Base-by-base conservation (phyloP, 164 flowering plant species). In the Aristolochia fimbriata region DNA sequence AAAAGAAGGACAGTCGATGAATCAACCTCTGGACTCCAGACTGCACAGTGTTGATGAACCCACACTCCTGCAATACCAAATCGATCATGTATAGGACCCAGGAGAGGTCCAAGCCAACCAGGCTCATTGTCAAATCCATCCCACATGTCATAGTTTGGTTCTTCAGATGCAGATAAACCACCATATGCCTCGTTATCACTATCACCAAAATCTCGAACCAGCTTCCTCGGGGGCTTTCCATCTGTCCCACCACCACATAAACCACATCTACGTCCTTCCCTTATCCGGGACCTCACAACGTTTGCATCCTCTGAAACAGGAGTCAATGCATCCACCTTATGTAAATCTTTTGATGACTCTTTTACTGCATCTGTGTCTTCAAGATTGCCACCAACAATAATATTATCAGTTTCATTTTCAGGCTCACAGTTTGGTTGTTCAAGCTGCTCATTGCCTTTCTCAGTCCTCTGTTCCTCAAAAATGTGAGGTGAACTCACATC, bases 21-120 rank as follows among this genome's bases (percentile, higher is more conserved):
- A 71, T 51, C 59, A 59, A 93, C 99, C 99, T 93, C 97, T 56
- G 99, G 99, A 80, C 99, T 93, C 99, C 99, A 93, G 9, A 93
- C 99, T 63, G 99, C 99, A 80, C 99, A 93, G 57, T 90, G 86
- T 65, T 86, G 99, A 79, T 93, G 99, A 54, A 93, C 96, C 99
- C 99, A 93, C 15, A 81, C 84, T 63, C 96, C 85, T 71, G 96
- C 87, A 75, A 93, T 93, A 31, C 99, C 99, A 65, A 75, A 81
- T 46, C 97, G 95, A 73, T 93, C 99, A 74, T 81, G 76, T 53
- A 85, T 77, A 46, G 99, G 99, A 63, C 99, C 99, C 77, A 90
- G 68, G 45, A 88, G 91, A 19, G 85, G 90, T 46, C 99, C 99
- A 71, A 90, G 91, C 97, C 99, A 93, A 51, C 88, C 82, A 66